Percentiles rank a stretch among this genome's conserved stretches.
phyloP scores from a whole-genome alignment of 768 basidiomycete species.

The Butyriboletus loyo region DNA sequence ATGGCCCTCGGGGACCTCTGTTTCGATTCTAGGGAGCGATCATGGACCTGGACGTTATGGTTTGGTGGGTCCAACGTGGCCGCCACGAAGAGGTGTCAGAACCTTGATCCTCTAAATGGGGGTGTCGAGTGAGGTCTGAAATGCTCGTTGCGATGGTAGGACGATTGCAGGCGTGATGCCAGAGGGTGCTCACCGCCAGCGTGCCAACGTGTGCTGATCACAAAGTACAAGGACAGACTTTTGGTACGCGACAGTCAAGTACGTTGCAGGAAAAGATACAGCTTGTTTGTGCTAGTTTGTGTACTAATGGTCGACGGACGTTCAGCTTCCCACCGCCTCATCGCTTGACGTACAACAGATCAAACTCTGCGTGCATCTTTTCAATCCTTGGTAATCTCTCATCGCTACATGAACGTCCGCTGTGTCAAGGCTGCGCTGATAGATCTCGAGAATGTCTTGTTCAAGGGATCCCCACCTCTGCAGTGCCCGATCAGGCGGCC shows the following conservation, averaged over 20 bases:
- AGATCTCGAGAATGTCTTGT: background rate
- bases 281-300: background rate
- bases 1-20: background rate
- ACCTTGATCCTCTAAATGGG: background rate
- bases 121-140: background rate
- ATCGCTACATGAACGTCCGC: background rate
- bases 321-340: too few species aligned
- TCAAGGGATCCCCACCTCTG: background rate
- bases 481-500: background rate
- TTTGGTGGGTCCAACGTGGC: background rate
- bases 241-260: background rate
- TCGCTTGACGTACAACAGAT: background rate
- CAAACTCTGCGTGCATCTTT: background rate
- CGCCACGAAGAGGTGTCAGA: background rate
- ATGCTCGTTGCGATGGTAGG: background rate
- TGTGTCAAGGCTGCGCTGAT: constrained; percentile 9
- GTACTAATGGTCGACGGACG: too few species aligned
- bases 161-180: too few species aligned
- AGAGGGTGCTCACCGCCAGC: background rate
- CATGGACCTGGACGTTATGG: background rate
- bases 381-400: background rate
- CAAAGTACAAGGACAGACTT: background rate
- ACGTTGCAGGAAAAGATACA: too few species aligned
- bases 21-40: background rate
- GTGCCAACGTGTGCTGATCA: too few species aligned